Percentiles rank a stretch among this genome's conserved stretches.
phyloP scores from a whole-genome alignment of 345 rosid genomes.

The Viola odorata region DNA sequence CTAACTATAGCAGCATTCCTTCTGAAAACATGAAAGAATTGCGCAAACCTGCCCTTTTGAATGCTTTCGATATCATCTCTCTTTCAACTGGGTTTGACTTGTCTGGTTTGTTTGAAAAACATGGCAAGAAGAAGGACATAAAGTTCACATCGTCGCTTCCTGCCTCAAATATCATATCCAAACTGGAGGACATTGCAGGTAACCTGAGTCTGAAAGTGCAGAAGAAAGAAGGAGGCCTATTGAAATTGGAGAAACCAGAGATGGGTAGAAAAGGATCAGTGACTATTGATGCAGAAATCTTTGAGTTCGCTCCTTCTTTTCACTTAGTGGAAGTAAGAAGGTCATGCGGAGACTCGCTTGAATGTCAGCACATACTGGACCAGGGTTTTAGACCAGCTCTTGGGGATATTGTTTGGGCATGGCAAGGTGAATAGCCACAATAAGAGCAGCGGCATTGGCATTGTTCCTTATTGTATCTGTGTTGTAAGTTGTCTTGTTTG shows the following conservation, averaged over 20 bases:
- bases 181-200: constrained; percentile 15
- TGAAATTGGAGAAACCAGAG: constrained; percentile 4
- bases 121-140: constrained; percentile 7
- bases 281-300: constrained; percentile 16
- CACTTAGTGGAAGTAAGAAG: constrained; percentile 19
- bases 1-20: background rate
- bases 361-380: constrained; percentile 6
- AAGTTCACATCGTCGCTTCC: constrained; percentile 15
- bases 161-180: constrained; percentile 14
- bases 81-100: constrained; percentile 15
- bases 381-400: constrained; percentile 15
- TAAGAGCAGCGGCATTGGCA: background rate
- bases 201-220: constrained; percentile 5
- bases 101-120: constrained; percentile 12
- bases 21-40: constrained; percentile 3
- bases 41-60: constrained; percentile 11
- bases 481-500: background rate
- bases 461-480: background rate
- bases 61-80: constrained; percentile 21
- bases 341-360: constrained; percentile 12
- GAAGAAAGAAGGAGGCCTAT: constrained; percentile 13
- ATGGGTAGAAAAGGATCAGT: constrained; percentile 12
- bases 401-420: constrained; percentile 21
- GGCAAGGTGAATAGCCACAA: constrained; percentile 11
- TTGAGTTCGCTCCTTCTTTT: constrained; percentile 18